phyloP scores from a whole-genome alignment of 805 yeast species.

The Suhomyces tanzawaensis region DNA sequence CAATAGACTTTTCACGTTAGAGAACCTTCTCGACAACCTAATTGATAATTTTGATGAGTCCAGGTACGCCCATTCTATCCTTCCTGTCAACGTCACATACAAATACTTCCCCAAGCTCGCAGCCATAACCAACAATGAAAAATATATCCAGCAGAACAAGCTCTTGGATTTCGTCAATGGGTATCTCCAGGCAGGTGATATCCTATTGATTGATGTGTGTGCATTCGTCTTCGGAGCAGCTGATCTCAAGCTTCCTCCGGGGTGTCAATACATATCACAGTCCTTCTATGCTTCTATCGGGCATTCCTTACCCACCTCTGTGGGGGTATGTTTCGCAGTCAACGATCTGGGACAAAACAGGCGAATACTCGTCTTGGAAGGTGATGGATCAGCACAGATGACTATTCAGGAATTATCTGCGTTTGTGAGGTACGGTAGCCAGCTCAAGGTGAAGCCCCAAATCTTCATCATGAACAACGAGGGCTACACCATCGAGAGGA shows the following conservation, averaged over 20 bases:
- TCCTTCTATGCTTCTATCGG: constrained; percentile 85
- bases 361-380: constrained; percentile 72
- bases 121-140: constrained; percentile 5
- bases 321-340: constrained; percentile 78
- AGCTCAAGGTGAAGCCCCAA: constrained; percentile 51
- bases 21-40: constrained; percentile 34
- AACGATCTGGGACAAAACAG: constrained; percentile 49
- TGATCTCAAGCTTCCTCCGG: constrained; percentile 59
- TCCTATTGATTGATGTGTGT: constrained; percentile 79
- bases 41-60: constrained; percentile 16
- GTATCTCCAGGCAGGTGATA: constrained; percentile 58
- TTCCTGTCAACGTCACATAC: constrained; percentile 16
- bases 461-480: constrained; percentile 76
- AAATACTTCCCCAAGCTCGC: constrained; percentile 11
- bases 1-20: constrained; percentile 24
- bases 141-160: constrained; percentile 29
- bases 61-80: not conserved
- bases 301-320: constrained; percentile 79
- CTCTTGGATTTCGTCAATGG: constrained; percentile 34
- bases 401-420: constrained; percentile 81
- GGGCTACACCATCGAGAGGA: constrained; percentile 89
- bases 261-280: constrained; percentile 57
- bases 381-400: constrained; percentile 96
- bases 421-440: constrained; percentile 48
- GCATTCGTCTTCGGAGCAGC: constrained; percentile 76